Evolutionary conservation across 2,329 filamentous ascomycete genomes (phyloP).

Genomic region (Epichloe scottii): DNA sequence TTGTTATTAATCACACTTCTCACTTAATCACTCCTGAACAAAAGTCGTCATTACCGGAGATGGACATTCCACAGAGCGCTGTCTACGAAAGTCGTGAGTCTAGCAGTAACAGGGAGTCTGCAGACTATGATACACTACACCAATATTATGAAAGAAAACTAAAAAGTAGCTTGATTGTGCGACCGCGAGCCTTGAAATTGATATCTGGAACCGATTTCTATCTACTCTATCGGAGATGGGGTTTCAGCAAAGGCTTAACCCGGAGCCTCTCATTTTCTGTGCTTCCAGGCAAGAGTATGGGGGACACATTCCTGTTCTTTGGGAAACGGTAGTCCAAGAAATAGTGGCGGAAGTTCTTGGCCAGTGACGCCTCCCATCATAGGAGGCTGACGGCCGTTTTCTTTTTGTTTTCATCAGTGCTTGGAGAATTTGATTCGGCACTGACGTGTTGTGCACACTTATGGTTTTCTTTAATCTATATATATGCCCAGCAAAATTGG

Average conservation of each 20-base stretch:
- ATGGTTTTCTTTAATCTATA: slow-evolving; percentile 11
- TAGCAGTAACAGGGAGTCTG: slow-evolving; percentile 12
- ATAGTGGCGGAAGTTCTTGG: background rate
- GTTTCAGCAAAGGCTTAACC: background rate
- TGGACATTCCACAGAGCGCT: slow-evolving; percentile 18
- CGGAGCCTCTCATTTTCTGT: background rate
- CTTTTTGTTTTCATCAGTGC: slow-evolving; percentile 8
- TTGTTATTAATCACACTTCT: slow-evolving; percentile 26
- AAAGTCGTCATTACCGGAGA: slow-evolving; percentile 19
- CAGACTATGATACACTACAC: slow-evolving; percentile 17
- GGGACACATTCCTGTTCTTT: background rate
- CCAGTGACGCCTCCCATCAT: background rate
- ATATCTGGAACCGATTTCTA: background rate
- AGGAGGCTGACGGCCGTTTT: slow-evolving; percentile 4
- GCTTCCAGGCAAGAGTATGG: background rate
- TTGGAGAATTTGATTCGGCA: background rate
- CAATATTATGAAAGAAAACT: slow-evolving; percentile 6
- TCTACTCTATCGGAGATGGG: slow-evolving; percentile 2
- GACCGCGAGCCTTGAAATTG: background rate
- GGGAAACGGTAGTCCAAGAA: background rate
- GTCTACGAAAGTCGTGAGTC: slow-evolving; percentile 23
- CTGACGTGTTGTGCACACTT: slow-evolving; percentile 8
- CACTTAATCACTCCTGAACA: slow-evolving; percentile 24
- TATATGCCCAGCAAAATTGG: slow-evolving; percentile 10
- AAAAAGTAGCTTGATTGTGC: slow-evolving; percentile 5